Evolutionary conservation across 2,329 filamentous ascomycete species (phyloP).

Genomic region (Aspergillus neoniger): DNA sequence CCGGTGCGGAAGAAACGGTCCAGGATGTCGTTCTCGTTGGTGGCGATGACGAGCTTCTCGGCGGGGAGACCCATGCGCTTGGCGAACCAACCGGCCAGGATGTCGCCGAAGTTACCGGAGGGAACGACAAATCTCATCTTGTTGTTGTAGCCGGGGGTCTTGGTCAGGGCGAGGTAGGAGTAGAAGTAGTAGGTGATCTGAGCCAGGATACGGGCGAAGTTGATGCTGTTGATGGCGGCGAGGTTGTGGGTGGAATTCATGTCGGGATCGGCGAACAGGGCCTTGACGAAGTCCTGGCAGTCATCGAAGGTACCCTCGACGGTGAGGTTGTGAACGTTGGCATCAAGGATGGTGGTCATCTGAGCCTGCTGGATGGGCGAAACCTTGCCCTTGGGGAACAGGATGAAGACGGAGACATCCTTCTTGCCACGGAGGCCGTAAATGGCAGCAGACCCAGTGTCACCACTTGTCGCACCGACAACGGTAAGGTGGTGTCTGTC

Average conservation of each 20-base stretch:
- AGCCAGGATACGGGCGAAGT: constrained; percentile 90
- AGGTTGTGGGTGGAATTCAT: constrained; percentile 82
- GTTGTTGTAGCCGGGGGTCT: constrained; percentile 59
- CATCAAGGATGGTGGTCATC: constrained; percentile 91
- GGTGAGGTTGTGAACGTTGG: constrained; percentile 89
- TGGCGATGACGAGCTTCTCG: constrained; percentile 87
- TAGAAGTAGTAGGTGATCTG: constrained; percentile 98
- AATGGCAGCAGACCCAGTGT: constrained; percentile 90
- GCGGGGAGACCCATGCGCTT: constrained; percentile 84
- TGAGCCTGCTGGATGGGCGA: constrained; percentile 92
- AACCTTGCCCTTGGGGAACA: constrained; percentile 87
- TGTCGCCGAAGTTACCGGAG: constrained; percentile 95
- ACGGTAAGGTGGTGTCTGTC: constrained; percentile 80
- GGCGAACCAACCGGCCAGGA: constrained; percentile 86
- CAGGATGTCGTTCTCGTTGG: constrained; percentile 97
- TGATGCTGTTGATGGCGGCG: constrained; percentile 94
- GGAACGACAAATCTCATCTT: constrained; percentile 81
- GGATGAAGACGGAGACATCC: constrained; percentile 93
- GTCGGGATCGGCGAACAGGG: constrained; percentile 81
- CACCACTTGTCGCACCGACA: constrained; percentile 82
- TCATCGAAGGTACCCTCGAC: constrained; percentile 93
- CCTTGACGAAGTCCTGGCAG: constrained; percentile 95
- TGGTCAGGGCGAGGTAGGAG: constrained; percentile 80
- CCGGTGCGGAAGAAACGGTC: constrained; percentile 89
- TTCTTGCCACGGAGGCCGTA: constrained; percentile 94